Evolutionary conservation across 768 basidiomycete genomes (phyloP), one percentile per base, ranked within the genome.

Genomic region (Trametes cingulata): DNA sequence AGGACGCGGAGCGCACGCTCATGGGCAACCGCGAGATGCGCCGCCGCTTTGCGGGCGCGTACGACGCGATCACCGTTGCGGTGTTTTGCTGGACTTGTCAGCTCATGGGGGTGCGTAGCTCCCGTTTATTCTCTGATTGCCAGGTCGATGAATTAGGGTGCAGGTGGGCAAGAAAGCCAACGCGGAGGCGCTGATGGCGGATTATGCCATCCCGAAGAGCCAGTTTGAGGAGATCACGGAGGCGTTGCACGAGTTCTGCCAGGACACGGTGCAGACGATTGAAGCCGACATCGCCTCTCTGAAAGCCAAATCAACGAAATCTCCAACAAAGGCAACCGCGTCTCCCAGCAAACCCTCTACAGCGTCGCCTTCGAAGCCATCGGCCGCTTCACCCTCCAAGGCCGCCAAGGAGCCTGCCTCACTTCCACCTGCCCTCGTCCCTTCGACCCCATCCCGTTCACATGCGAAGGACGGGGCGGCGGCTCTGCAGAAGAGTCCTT

Each of bases 71-170:
- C 20, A 66, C 58, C 8, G 37, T 68, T 27, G 63, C 65, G 13
- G 66, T 73, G 8, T 71, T 72, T 39, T 60, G 65, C 17, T 73
- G 72, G 72, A 60, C 62, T 3, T 67, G 64, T 25, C 45, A 57
- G 17, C 50, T 68, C n/a, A 56, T 67, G 56, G 45, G 29, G 58
- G 66, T 67, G 33, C 41, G 63, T 59, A 2, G 6, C 1, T 35
- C 47, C 27, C 7, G 8, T 47, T 12, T 27, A 2, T 6, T 29
- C n/a, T 35, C 1, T 22, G 1, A 14, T 52, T 22, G 14, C 19
- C 8, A 33, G 15, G 40, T n/a, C n/a, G n/a, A n/a, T n/a, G n/a
- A n/a, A n/a, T n/a, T n/a, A 5, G 29, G 6, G 29, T 33, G 10
- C 29, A 33, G 29, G 6, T 33, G 29, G 10, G 29, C 29, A 57